Base-by-base conservation (phyloP, 1,139 yeast genomes). In the Pneumocystis jirovecii region DNA sequence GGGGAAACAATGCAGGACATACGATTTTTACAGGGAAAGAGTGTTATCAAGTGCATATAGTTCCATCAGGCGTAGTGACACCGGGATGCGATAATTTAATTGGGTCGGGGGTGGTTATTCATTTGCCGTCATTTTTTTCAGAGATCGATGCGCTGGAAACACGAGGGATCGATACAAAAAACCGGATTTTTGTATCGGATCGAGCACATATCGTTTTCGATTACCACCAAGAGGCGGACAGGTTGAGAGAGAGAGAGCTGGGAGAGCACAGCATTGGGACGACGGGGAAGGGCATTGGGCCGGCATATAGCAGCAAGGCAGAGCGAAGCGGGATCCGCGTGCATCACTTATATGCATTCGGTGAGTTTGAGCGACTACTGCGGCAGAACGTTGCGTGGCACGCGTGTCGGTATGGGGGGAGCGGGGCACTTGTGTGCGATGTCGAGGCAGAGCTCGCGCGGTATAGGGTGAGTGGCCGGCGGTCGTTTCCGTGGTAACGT, bases 1-100 rank as follows among this genome's bases (percentile, higher is more conserved):
- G 99, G 76, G 99, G 99, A 73, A 93, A 93, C 80, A 93, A 93
- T 76, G 98, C 98, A 44, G 99, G 99, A 44, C 98, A 93, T 77
- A 95, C 99, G 62, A 93, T 93, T 74, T 97, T 93, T 65, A 97
- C 90, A 65, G 85, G 85, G 68, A 86, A 85, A 64, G 82, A 81
- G 73, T 93, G 90, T 78, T 93, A 90, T 75, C 98, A 95, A 76
- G 93, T 93, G 85, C 99, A 93, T 79, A 91, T 93, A 96, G 83
- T 93, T 70, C 99, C 98, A 44, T 89, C 97, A 10, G 99, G 71
- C 29, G 82, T 93, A 71, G 95, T 93, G 70, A 95, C 93, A 76
- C 93, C 95, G 67, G 86, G 87, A 68, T 93, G 98, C 79, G 78
- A 81, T 72, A 93, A 93, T 78, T 79, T 93, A 72, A 83, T 93